Evolutionary conservation across 2,329 filamentous ascomycete species (phyloP).

Genomic region (Colletotrichum euphorbiae): DNA sequence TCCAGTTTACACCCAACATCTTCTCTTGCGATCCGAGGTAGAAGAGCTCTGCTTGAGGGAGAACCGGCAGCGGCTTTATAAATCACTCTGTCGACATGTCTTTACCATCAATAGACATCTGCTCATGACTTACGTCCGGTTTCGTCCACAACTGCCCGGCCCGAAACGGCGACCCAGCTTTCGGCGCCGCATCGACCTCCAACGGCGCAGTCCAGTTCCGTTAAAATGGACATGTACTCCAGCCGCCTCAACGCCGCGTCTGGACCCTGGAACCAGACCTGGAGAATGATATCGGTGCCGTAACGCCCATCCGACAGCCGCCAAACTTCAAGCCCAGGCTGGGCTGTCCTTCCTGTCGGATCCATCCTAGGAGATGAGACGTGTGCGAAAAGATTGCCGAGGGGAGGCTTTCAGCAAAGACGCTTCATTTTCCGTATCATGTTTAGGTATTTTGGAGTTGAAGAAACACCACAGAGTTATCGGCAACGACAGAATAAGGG

Average conservation of each 20-base stretch:
- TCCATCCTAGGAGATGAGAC: not conserved
- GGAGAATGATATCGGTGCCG: conserved; percentile 21
- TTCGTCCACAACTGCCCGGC: conserved; percentile 11
- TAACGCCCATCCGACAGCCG: conserved; percentile 28
- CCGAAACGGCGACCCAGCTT: conserved; percentile 21
- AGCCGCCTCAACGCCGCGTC: conserved; percentile 14
- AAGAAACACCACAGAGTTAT: too few relatives aligned
- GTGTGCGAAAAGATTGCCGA: too few relatives aligned
- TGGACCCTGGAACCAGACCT: conserved; percentile 31
- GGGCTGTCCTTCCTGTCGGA: not conserved
- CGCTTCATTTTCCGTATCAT: too few relatives aligned
- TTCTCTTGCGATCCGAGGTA: conserved; percentile 11
- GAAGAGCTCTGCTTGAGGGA: conserved; percentile 31
- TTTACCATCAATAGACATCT: too few relatives aligned
- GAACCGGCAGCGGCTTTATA: conserved; percentile 4
- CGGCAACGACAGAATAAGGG: too few relatives aligned
- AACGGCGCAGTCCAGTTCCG: conserved; percentile 22
- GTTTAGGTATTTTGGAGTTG: too few relatives aligned
- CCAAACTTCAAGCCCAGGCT: conserved; percentile 18
- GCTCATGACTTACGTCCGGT: not conserved
- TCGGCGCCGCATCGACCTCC: conserved; percentile 26
- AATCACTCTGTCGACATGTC: not conserved
- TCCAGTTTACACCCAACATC: conserved; percentile 28
- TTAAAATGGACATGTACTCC: conserved; percentile 21
- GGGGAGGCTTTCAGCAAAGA: too few relatives aligned